Evolutionary conservation across 2,329 filamentous ascomycete genomes (phyloP), one percentile per base, ranked within the genome.

Genomic region (Xylariaceae sp.): DNA sequence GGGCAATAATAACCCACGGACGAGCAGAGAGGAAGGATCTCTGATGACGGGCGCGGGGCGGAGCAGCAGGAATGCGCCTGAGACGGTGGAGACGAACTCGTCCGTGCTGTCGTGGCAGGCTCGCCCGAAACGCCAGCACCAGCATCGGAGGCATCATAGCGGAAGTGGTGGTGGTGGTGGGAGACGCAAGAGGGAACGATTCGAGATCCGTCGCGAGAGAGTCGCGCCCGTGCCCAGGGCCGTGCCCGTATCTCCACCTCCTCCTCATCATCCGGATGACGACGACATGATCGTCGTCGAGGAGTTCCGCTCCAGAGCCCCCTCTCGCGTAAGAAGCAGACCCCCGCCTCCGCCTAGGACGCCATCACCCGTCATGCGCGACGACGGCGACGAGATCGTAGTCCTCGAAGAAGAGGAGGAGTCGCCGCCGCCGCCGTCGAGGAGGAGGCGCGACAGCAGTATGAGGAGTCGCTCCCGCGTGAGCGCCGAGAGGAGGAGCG

Each of bases 361-460:
- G 12, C 26, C 26, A n/a, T n/a, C 26, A 13, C 28, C 37, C 44
- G 54, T 36, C 46, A 11, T 36, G 13, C 38, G 51, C 41, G 47
- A 55, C 21, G 58, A 60, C 9, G n/a, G n/a, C n/a, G 55, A 59
- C 31, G 67, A 71, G 57, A 57, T 64, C 12, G 46, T 65, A 2
- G 61, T 65, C 8, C 48, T 62, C 24, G 62, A 64, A 49, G 62
- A 65, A 49, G 62, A 65, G 36, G 51, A 50, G 17, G 55, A 59
- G 34, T 55, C 60, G 18, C 48, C 53, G 24, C 46, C 53, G 41
- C 41, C 51, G 16, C 48, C 53, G 40, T 41, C 51, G 19, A 41
- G 48, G 27, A 47, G 50, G 38, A n/a, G n/a, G n/a, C n/a, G n/a
- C n/a, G n/a, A n/a, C n/a, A n/a, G n/a, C n/a, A n/a, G n/a, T n/a